phyloP scores from a whole-genome alignment of 345 rosid genomes.

The Passiflora organensis region DNA sequence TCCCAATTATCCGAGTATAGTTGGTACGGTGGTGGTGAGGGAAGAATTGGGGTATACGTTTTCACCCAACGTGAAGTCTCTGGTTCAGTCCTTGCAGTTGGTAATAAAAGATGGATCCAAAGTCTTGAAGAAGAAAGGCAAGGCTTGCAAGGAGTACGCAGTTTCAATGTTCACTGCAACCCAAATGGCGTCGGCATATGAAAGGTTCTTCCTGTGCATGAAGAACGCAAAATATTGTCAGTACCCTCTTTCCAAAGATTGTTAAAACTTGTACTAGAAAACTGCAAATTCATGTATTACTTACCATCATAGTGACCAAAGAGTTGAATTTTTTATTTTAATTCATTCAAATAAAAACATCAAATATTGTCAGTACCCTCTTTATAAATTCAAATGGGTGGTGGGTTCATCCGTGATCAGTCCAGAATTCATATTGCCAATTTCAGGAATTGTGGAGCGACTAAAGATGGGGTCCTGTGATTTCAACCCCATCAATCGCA shows the following conservation, averaged over 20 bases:
- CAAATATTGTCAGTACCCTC: no score
- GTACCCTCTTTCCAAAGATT: conserved; percentile 57
- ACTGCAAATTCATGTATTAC: no score
- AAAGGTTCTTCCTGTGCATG: conserved; percentile 77
- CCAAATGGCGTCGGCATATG: conserved; percentile 70
- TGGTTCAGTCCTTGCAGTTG: conserved; percentile 46
- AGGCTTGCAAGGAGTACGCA: conserved; percentile 39
- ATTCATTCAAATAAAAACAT: no score
- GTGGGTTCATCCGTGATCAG: no score
- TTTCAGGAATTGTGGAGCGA: no score
- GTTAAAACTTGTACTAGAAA: no score
- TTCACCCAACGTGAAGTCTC: conserved; percentile 60
- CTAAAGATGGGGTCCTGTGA: no score
- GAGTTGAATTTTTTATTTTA: no score
- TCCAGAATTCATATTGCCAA: no score
- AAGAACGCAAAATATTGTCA: conserved; percentile 47
- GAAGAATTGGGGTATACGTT: conserved; percentile 55
- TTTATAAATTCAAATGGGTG: no score
- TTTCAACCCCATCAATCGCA: no score
- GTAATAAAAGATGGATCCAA: conserved; percentile 44
- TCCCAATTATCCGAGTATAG: conserved; percentile 66
- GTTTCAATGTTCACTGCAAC: conserved; percentile 52
- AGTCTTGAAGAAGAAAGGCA: conserved; percentile 46
- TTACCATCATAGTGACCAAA: no score
- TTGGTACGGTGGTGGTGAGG: conserved; percentile 52